Base-by-base conservation (phyloP, 306 rosid species). In the Lathyrus sativus region DNA sequence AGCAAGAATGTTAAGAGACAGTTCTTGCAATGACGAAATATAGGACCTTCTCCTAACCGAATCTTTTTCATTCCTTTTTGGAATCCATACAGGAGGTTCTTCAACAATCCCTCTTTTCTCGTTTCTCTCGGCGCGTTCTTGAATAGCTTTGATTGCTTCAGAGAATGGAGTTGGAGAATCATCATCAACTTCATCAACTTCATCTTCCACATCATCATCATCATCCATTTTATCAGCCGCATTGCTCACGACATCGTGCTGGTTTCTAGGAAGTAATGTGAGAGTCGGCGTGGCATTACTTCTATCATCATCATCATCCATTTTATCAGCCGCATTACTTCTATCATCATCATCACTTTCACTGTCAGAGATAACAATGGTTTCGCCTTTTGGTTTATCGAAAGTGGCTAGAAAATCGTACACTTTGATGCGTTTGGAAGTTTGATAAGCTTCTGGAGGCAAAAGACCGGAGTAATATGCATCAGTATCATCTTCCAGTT, bases 81-180 rank as follows among this genome's bases (percentile, higher is more conserved):
- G 78, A 78, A 50, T 43, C 96, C 96, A 88, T 3, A 24, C 29
- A 53, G 76, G 65, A 1, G 73, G 57, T 2, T 42, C 72, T 9
- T 17, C 49, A 39, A 39, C 0, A 18, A 1, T 10, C 4, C 11
- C 57, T 13, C 6, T 42, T 50, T 3, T n/a, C 4, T 0, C 8
- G n/a, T 29, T 61, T 54, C 63, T 80, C 19, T 1, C 26, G 6
- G 41, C 29, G 3, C 49, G 67, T 4, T 61, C 86, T 64, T 63
- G 80, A 53, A 88, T 73, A 18, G 75, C 79, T 74, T 79, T 82
- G 82, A 82, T 22, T 2, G 96, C 89, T 37, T 72, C 67, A 17
- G 87, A 68, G 69, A 90, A 90, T 28, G 97, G 96, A 57, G 90
- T 85, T 10, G 87, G 61, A 74, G 76, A 78, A 46, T 77, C 86